A percentile compares a stretch with the other conserved stretches of the same genome.
These are phyloP conservation scores for Carex arenaria DNA, from an alignment of 202 grass and related monocot genomes.

Conservation along the genomic window DNA sequence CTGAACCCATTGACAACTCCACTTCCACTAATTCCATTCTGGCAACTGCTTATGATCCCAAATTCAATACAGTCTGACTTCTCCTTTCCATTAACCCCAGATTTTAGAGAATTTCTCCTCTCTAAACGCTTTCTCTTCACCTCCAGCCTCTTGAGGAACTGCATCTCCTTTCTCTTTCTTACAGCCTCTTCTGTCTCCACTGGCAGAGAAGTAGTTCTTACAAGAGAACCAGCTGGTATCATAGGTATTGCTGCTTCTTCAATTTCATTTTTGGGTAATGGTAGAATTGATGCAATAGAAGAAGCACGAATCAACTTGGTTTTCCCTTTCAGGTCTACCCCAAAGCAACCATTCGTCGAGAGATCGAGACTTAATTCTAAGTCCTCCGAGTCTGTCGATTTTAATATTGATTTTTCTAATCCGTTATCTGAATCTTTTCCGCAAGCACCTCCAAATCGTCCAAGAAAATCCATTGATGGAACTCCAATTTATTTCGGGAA, in stretches of 20 bases:
- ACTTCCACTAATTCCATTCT: slow-evolving; percentile 30
- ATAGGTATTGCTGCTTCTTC: slow-evolving; percentile 28
- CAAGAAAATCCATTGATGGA: slow-evolving; percentile 63
- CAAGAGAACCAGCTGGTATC: slow-evolving; percentile 23
- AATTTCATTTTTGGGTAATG: slow-evolving; percentile 12
- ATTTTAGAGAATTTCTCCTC: slow-evolving; percentile 69
- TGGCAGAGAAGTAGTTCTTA: slow-evolving; percentile 74
- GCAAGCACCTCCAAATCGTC: slow-evolving; percentile 35
- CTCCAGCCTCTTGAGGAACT: slow-evolving; percentile 64
- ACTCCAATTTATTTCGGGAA: slow-evolving; percentile 6
- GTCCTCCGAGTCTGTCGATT: slow-evolving; percentile 36
- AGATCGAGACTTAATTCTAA: slow-evolving; percentile 78
- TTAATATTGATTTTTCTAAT: slow-evolving; percentile 8
- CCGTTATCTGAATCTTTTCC: neutral
- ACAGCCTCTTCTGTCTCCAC: slow-evolving; percentile 54
- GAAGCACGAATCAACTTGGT: slow-evolving; percentile 55
- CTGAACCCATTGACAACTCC: neutral
- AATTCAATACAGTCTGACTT: slow-evolving; percentile 21
- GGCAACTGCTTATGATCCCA: slow-evolving; percentile 21
- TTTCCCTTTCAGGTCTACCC: slow-evolving; percentile 46
- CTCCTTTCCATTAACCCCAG: slow-evolving; percentile 15
- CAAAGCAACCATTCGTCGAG: slow-evolving; percentile 79
- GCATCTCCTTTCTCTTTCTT: slow-evolving; percentile 54
- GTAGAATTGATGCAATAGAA: slow-evolving; percentile 55
- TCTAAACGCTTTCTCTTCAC: slow-evolving; percentile 86